phyloP scores from a whole-genome alignment of 2,329 filamentous ascomycete species.

The Exophiala alcalophila region DNA sequence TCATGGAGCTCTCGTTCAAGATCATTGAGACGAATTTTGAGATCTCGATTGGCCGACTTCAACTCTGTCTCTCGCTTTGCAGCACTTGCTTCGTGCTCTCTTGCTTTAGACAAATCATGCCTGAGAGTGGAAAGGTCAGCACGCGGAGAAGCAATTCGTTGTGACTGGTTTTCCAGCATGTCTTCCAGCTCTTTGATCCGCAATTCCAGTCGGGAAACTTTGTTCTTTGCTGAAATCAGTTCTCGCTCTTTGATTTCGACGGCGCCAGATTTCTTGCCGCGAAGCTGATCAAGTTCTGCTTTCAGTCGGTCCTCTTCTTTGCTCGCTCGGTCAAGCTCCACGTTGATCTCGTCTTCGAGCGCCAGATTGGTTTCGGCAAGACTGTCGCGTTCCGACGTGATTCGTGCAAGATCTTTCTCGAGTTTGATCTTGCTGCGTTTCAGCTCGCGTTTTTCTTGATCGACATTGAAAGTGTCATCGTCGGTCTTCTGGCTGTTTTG shows the following conservation, averaged over 20 bases:
- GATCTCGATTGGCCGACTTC: conserved; percentile 59
- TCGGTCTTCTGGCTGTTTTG: conserved; percentile 54
- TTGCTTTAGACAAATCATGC: conserved; percentile 60
- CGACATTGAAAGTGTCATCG: conserved; percentile 58
- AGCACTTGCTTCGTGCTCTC: conserved; percentile 64
- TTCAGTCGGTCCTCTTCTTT: conserved; percentile 62
- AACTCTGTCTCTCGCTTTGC: conserved; percentile 64
- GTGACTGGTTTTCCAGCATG: conserved; percentile 56
- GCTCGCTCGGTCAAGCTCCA: conserved; percentile 64
- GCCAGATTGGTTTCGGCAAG: conserved; percentile 57
- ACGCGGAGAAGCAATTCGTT: conserved; percentile 35
- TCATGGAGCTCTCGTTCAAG: conserved; percentile 68
- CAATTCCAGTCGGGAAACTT: conserved; percentile 63
- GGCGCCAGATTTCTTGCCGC: conserved; percentile 48
- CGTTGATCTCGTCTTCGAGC: conserved; percentile 62
- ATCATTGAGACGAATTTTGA: conserved; percentile 64
- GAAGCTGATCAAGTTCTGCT: conserved; percentile 49
- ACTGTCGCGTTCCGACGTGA: conserved; percentile 62
- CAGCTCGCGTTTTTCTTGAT: conserved; percentile 67
- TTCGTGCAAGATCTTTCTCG: conserved; percentile 63
- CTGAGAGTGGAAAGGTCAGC: conserved; percentile 60
- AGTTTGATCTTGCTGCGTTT: conserved; percentile 65
- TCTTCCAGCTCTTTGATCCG: conserved; percentile 49
- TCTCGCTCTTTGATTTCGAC: conserved; percentile 48
- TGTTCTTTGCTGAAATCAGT: conserved; percentile 54